These are phyloP conservation scores for Microcos paniculata DNA, from an alignment of 345 rosid genomes.

Conservation along the genomic window DNA sequence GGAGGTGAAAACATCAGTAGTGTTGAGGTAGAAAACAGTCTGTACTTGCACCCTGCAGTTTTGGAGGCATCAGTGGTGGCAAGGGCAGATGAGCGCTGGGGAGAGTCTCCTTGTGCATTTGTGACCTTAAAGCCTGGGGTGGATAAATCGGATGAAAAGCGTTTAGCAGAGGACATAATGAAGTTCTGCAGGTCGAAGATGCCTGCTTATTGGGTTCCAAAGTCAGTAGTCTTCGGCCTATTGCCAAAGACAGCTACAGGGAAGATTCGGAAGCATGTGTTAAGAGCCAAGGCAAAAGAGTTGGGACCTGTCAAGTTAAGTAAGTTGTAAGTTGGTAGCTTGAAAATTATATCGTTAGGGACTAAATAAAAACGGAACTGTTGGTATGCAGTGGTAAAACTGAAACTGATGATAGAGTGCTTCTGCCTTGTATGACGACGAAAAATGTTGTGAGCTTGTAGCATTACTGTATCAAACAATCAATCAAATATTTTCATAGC, in stretches of 20 bases:
- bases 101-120: constrained; percentile 88
- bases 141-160: constrained; percentile 37
- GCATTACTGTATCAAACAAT: neutral
- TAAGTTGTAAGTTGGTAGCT: constrained; percentile 38
- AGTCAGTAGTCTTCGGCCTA: constrained; percentile 73
- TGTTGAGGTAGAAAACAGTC: constrained; percentile 67
- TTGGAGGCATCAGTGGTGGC: constrained; percentile 90
- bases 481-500: neutral
- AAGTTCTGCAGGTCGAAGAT: constrained; percentile 63
- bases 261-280: constrained; percentile 82
- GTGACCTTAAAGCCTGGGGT: constrained; percentile 62
- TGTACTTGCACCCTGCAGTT: constrained; percentile 74
- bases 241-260: constrained; percentile 95
- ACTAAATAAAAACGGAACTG: neutral
- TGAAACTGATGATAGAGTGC: too few species aligned
- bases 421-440: neutral
- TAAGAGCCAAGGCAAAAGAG: constrained; percentile 74
- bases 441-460: neutral
- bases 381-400: neutral
- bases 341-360: neutral
- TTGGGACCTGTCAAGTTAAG: constrained; percentile 67
- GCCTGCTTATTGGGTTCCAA: constrained; percentile 92
- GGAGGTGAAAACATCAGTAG: constrained; percentile 97
- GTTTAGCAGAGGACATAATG: constrained; percentile 59
- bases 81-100: constrained; percentile 81